phyloP scores from a whole-genome alignment of 2,329 filamentous ascomycete species.

The Stagonosporopsis rhizophila region DNA sequence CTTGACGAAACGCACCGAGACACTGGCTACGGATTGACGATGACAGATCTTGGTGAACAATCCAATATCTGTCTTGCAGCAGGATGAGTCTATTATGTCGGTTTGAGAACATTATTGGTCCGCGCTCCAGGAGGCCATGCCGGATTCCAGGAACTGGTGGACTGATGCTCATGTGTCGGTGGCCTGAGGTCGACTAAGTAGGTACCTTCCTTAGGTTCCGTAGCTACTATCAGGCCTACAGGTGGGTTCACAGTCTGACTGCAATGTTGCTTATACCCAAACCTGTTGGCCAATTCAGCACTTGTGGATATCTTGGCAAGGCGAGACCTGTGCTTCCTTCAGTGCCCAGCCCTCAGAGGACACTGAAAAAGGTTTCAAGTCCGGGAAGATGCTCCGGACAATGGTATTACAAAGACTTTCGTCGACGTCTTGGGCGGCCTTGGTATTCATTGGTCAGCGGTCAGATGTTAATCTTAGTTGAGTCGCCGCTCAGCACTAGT shows the following conservation, averaged over 20 bases:
- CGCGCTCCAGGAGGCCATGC: neutral
- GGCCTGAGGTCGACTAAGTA: neutral
- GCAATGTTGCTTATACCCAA: neutral
- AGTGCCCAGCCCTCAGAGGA: neutral
- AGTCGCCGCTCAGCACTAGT: conserved; percentile 17
- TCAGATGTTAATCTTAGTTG: conserved; percentile 1
- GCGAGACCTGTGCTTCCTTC: neutral
- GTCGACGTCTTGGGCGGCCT: neutral
- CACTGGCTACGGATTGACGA: neutral
- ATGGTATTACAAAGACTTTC: neutral
- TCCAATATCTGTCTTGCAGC: neutral
- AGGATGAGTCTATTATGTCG: neutral
- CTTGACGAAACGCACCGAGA: neutral
- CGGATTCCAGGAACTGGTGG: neutral
- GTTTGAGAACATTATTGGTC: neutral
- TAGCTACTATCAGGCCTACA: neutral
- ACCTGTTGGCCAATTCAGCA: neutral
- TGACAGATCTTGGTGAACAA: neutral
- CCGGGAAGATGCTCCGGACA: neutral
- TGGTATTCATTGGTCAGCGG: conserved; percentile 1
- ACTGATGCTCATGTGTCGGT: neutral
- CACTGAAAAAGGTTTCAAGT: too few relatives aligned
- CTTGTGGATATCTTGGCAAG: neutral
- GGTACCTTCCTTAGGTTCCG: neutral
- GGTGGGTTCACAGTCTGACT: neutral